Evolutionary conservation across 257 asterid genomes (phyloP).

Genomic region (Echites panduratus): DNA sequence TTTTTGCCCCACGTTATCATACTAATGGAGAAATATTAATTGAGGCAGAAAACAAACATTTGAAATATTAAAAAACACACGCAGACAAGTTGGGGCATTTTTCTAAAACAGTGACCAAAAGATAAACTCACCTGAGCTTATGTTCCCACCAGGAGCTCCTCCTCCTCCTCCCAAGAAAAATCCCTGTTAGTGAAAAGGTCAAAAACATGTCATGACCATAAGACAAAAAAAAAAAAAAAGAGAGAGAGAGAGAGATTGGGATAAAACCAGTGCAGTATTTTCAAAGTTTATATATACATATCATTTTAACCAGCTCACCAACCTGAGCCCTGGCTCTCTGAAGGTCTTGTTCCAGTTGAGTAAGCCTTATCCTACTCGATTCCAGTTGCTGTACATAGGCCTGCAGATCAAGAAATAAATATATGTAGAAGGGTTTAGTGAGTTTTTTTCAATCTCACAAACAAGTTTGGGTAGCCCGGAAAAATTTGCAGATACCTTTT

Average conservation of each 20-base stretch:
- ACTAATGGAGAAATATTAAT: not conserved
- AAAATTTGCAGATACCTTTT: constrained; percentile 45
- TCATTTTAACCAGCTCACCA: constrained; percentile 4
- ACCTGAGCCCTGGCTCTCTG: constrained; percentile 94
- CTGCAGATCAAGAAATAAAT: constrained; percentile 29
- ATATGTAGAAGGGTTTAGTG: not conserved
- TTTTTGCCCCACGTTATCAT: not conserved
- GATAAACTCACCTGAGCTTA: constrained; percentile 65
- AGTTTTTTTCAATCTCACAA: not conserved
- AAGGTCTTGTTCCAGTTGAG: constrained; percentile 93
- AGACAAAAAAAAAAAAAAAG: not conserved
- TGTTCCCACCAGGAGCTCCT: constrained; percentile 53
- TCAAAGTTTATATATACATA: constrained; percentile 1
- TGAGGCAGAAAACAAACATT: not conserved
- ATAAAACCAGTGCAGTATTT: constrained; percentile 13
- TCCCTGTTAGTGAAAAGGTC: constrained; percentile 48
- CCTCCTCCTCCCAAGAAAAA: constrained; percentile 77
- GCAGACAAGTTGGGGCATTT: not conserved
- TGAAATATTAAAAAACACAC: not conserved
- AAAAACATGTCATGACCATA: constrained; percentile 2
- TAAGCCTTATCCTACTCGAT: constrained; percentile 81
- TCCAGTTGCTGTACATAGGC: constrained; percentile 97
- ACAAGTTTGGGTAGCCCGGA: not conserved
- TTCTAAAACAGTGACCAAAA: not conserved
- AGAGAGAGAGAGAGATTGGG: no score